Conservation (phyloP, 192 early-diverging fungal genomes). For the Piromyces finnis region DNA sequence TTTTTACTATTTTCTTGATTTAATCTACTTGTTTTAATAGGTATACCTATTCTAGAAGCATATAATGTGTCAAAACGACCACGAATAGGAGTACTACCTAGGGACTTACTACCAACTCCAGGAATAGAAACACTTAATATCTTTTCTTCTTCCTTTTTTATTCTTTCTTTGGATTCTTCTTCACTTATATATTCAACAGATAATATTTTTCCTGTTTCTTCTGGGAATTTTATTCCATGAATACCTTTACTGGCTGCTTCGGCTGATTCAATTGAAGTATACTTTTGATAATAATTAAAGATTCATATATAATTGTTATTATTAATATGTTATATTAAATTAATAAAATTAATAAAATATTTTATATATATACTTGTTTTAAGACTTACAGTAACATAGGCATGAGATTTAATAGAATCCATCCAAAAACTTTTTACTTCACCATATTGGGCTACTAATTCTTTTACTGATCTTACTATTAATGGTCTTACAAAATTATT, state of each 20-base stretch:
- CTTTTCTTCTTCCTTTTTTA: background rate
- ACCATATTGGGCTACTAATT: slow-evolving; percentile 24
- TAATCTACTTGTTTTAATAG: background rate
- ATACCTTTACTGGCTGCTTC: background rate
- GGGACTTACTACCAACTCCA: background rate
- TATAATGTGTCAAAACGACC: background rate
- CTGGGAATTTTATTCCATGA: background rate
- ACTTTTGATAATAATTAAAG: too few relatives aligned
- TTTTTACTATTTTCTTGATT: background rate
- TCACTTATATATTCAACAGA: background rate
- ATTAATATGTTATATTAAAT: too few relatives aligned
- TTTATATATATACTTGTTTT: too few relatives aligned
- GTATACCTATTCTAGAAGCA: background rate
- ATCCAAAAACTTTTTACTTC: slow-evolving; percentile 34
- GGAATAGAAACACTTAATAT: background rate
- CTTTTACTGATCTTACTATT: slow-evolving; percentile 16
- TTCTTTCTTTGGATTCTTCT: background rate
- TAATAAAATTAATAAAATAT: too few relatives aligned
- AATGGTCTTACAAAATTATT: slow-evolving; percentile 34
- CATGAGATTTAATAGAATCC: slow-evolving; percentile 40
- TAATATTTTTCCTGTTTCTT: background rate
- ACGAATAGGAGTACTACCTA: background rate
- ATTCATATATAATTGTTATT: too few relatives aligned
- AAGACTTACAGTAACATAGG: slow-evolving; percentile 33
- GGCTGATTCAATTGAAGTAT: background rate